phyloP scores from a whole-genome alignment of 2,329 filamentous ascomycete species.

The Stenocarpella maydis region DNA sequence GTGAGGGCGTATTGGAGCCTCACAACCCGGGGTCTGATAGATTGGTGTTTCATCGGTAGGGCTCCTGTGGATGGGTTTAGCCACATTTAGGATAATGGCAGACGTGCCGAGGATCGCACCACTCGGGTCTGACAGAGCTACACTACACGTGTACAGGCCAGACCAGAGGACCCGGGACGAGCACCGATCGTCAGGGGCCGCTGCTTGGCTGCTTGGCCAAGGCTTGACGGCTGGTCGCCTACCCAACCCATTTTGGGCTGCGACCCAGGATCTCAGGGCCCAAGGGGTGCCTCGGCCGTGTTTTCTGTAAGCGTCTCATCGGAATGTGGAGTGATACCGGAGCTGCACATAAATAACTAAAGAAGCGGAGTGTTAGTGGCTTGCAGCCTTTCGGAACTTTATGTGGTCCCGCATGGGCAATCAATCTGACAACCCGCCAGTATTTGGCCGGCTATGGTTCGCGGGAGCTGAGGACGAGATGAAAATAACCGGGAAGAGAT shows the following conservation, averaged over 20 bases:
- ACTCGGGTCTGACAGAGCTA: conserved; percentile 17
- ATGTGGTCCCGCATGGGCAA: conserved; percentile 10
- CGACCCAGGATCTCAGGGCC: neutral
- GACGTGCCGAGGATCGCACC: conserved; percentile 19
- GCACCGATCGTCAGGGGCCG: conserved; percentile 22
- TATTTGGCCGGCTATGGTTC: conserved; percentile 2
- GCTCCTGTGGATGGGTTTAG: conserved; percentile 13
- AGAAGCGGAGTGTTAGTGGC: neutral
- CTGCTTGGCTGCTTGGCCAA: neutral
- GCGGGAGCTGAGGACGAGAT: neutral
- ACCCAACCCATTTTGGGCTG: neutral
- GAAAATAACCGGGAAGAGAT: neutral
- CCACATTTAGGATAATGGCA: conserved; percentile 13
- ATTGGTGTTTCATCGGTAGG: conserved; percentile 5
- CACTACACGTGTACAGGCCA: no score
- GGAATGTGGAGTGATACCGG: conserved; percentile 11
- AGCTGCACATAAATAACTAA: conserved; percentile 11
- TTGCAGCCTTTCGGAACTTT: conserved; percentile 1
- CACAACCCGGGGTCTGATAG: conserved; percentile 2
- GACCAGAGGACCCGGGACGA: conserved; percentile 4
- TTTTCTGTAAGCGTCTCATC: neutral
- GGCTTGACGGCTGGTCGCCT: conserved; percentile 7
- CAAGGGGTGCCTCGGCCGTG: neutral
- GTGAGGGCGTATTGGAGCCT: conserved; percentile 22
- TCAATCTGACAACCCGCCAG: conserved; percentile 9